phyloP scores from a whole-genome alignment of 306 rosid genomes.

The Dryas alaskensis region DNA sequence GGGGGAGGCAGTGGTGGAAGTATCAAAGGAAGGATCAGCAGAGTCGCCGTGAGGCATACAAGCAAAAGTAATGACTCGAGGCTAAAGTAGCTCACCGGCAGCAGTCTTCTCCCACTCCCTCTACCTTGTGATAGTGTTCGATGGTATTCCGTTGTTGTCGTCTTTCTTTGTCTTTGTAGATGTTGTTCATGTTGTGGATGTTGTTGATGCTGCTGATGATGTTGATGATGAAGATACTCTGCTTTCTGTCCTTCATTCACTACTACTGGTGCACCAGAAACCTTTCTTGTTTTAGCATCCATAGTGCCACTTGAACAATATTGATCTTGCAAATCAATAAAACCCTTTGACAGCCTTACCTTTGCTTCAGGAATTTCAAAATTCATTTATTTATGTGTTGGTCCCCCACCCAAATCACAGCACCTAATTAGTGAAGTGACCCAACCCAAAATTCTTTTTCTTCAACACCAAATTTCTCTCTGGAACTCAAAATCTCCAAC shows the following conservation, averaged over 20 bases:
- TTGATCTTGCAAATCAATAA: conserved; percentile 15
- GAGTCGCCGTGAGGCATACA: conserved; percentile 41
- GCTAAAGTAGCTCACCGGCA: conserved; percentile 40
- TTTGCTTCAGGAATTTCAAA: conserved; percentile 23
- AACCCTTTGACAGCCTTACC: conserved; percentile 8
- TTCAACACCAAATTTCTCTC: neutral
- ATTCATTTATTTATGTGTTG: conserved; percentile 13
- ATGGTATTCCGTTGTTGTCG: conserved; percentile 22
- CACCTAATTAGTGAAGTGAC: neutral
- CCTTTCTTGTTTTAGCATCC: conserved; percentile 11
- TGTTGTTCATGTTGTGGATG: neutral
- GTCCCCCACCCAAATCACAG: conserved; percentile 4
- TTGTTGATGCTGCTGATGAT: neutral
- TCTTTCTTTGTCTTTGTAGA: conserved; percentile 11
- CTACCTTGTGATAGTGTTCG: conserved; percentile 35
- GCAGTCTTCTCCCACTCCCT: conserved; percentile 34
- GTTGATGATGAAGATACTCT: conserved; percentile 12
- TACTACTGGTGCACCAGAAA: neutral
- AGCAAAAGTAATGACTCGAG: conserved; percentile 46
- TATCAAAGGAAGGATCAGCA: conserved; percentile 53
- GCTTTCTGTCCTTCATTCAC: conserved; percentile 9
- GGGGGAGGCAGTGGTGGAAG: conserved; percentile 64
- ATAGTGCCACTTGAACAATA: conserved; percentile 7
- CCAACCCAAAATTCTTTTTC: neutral
- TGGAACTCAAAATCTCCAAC: neutral